Percentiles rank a stretch among this genome's conserved stretches.
Evolutionary conservation across 495 filamentous ascomycete genomes (phyloP).

Genomic region (Penicillium argentinense): DNA sequence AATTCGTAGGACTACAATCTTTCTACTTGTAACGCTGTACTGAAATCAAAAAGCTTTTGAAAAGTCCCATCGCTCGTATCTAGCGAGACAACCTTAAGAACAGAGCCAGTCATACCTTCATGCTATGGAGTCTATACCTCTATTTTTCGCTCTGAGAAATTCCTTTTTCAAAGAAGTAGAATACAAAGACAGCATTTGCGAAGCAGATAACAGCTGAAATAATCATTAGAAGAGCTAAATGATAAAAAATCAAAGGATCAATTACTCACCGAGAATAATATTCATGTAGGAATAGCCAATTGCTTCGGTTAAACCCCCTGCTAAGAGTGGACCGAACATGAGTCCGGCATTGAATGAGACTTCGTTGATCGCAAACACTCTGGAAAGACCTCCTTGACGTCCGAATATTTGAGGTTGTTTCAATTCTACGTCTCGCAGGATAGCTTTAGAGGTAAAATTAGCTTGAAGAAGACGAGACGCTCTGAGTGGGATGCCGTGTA

Average conservation of each 20-base stretch:
- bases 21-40: no score
- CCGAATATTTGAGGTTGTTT: background rate
- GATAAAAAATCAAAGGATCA: background rate
- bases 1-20: no score
- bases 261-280: conserved; percentile 10
- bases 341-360: conserved; percentile 26
- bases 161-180: background rate
- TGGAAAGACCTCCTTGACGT: background rate
- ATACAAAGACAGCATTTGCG: background rate
- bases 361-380: conserved; percentile 21
- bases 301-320: conserved; percentile 20
- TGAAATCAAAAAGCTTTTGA: no score
- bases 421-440: background rate
- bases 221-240: background rate
- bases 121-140: no score
- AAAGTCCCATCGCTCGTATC: no score
- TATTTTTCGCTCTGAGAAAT: background rate
- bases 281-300: conserved; percentile 29
- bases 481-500: background rate
- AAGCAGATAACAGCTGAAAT: background rate
- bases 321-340: conserved; percentile 27
- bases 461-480: background rate
- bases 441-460: no score
- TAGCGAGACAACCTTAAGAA: no score
- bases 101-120: no score